Evolutionary conservation across 2,329 filamentous ascomycete species (phyloP).

Genomic region (Diaporthe sp.): DNA sequence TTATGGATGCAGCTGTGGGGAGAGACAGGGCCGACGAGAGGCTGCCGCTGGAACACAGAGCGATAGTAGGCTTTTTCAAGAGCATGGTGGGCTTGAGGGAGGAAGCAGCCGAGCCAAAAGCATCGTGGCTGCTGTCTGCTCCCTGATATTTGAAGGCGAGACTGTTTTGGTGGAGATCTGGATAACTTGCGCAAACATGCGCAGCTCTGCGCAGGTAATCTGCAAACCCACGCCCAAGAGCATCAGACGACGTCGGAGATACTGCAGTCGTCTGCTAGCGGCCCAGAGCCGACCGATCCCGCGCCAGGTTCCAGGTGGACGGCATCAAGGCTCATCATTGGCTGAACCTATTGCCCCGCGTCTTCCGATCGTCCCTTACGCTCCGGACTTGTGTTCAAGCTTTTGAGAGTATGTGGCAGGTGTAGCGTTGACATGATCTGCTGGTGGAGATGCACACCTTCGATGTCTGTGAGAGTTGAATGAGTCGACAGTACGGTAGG

Average conservation of each 20-base stretch:
- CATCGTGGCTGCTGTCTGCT: conserved; percentile 34
- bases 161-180: background rate
- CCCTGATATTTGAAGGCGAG: background rate
- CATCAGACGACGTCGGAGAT: conserved; percentile 12
- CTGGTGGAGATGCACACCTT: background rate
- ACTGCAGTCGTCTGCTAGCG: background rate
- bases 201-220: conserved; percentile 1
- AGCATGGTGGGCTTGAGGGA: conserved; percentile 42
- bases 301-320: conserved; percentile 26
- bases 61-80: conserved; percentile 47
- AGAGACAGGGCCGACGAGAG: conserved; percentile 42
- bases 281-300: conserved; percentile 21
- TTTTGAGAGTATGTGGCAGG: background rate
- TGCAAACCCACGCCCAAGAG: background rate
- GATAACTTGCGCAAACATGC: background rate
- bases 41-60: conserved; percentile 47
- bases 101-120: background rate
- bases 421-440: background rate
- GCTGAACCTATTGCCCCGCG: conserved; percentile 13
- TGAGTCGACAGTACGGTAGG: background rate
- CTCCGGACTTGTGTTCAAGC: background rate
- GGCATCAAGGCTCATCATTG: conserved; percentile 24
- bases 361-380: background rate
- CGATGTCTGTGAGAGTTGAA: background rate
- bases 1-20: conserved; percentile 43